These are phyloP conservation scores for Collybiopsis luxurians DNA, from an alignment of 768 basidiomycete species.

Conservation along the genomic window DNA sequence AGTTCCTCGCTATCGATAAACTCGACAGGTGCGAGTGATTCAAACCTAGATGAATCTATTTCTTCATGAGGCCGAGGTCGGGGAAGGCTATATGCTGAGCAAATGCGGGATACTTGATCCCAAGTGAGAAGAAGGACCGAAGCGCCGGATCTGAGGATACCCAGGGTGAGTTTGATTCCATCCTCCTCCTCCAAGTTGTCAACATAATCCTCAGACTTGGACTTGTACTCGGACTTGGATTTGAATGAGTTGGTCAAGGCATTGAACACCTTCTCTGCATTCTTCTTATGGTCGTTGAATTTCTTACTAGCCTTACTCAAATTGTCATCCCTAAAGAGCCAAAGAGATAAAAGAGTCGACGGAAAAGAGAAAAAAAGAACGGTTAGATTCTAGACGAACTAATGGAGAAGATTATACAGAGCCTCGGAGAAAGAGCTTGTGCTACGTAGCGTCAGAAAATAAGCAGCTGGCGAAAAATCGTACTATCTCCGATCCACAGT, in stretches of 20 bases:
- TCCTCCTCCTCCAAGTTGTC: neutral
- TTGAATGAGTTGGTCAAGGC: neutral
- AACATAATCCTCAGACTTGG: neutral
- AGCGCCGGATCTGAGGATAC: slow-evolving; percentile 3
- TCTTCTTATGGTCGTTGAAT: neutral
- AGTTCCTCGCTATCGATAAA: neutral
- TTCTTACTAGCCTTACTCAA: neutral
- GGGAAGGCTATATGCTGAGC: neutral
- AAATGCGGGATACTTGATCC: neutral
- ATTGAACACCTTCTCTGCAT: neutral
- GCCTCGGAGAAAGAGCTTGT: too few species aligned
- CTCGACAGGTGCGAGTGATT: slow-evolving; percentile 4
- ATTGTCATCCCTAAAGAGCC: neutral
- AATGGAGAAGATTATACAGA: too few species aligned
- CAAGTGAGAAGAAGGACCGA: neutral
- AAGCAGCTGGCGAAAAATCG: too few species aligned
- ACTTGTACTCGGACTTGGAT: neutral
- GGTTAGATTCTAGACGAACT: too few species aligned
- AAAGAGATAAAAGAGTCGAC: neutral
- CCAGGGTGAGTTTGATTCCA: neutral
- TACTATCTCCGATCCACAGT: too few species aligned
- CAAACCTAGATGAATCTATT: neutral
- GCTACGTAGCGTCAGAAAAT: too few species aligned
- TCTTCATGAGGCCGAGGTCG: neutral
- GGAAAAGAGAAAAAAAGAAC: neutral